phyloP scores from a whole-genome alignment of 202 grass and related monocot species.

The Tripidium arundinaceum region DNA sequence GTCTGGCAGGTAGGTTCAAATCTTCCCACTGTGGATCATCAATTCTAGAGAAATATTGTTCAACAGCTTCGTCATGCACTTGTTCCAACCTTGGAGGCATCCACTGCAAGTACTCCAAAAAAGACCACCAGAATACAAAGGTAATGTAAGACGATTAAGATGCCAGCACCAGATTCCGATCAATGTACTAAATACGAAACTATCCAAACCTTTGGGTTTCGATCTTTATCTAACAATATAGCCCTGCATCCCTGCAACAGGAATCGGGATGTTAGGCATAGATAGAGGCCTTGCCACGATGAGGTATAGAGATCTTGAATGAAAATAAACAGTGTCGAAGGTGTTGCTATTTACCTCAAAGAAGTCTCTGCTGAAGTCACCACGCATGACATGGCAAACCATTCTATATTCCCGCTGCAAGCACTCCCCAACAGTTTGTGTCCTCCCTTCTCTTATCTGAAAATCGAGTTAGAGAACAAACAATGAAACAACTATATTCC shows the following conservation, averaged over 20 bases:
- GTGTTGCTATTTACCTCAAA: conserved; percentile 64
- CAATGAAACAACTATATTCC: neutral
- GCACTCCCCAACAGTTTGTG: conserved; percentile 73
- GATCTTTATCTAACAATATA: conserved; percentile 66
- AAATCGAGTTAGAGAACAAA: conserved; percentile 4
- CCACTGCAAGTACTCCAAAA: conserved; percentile 58
- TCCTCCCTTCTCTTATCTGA: conserved; percentile 89
- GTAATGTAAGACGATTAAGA: neutral
- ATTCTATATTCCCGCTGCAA: conserved; percentile 90
- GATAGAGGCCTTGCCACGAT: neutral
- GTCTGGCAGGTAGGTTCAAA: conserved; percentile 42
- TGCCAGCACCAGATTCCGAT: neutral
- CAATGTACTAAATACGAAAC: neutral
- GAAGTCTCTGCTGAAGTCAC: conserved; percentile 92
- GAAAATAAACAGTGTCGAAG: neutral
- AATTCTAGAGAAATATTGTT: conserved; percentile 68
- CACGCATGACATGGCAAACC: conserved; percentile 80
- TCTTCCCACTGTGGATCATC: conserved; percentile 77
- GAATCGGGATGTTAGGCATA: conserved; percentile 19
- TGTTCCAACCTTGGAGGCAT: conserved; percentile 69
- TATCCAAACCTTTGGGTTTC: conserved; percentile 68
- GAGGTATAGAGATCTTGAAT: neutral
- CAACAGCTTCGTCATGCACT: conserved; percentile 50
- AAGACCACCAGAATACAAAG: neutral
- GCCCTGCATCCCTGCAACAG: conserved; percentile 84